phyloP scores from a whole-genome alignment of 345 rosid genomes.

The Sapria himalayana region DNA sequence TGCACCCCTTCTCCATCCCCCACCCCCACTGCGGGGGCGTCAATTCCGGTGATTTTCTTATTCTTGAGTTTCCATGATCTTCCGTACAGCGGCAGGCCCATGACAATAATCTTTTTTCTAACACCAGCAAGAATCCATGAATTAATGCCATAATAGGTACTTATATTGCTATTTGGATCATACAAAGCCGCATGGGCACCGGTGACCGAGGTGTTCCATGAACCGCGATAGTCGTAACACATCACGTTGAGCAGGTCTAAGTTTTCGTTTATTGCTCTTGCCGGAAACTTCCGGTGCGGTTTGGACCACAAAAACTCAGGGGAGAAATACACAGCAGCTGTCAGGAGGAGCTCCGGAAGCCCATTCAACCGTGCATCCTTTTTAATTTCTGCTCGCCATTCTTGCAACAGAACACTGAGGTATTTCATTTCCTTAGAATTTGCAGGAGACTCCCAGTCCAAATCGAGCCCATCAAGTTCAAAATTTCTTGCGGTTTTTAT shows the following conservation, averaged over 20 bases:
- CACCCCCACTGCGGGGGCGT: slow-evolving; percentile 11
- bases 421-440: slow-evolving; percentile 11
- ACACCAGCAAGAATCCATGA: slow-evolving; percentile 13
- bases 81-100: slow-evolving; percentile 18
- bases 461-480: slow-evolving; percentile 17
- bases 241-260: slow-evolving; percentile 13
- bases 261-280: slow-evolving; percentile 4
- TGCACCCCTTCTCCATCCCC: slow-evolving; percentile 11
- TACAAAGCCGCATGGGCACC: slow-evolving; percentile 15
- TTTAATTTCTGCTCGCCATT: slow-evolving; percentile 11
- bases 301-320: slow-evolving; percentile 7
- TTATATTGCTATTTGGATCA: slow-evolving; percentile 8
- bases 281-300: slow-evolving; percentile 6
- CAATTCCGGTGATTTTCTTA: slow-evolving; percentile 7
- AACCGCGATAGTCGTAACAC: slow-evolving; percentile 17
- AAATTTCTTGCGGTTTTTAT: slow-evolving; percentile 8
- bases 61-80: slow-evolving; percentile 14
- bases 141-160: slow-evolving; percentile 11
- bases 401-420: slow-evolving; percentile 8
- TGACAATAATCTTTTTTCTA: slow-evolving; percentile 6
- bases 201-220: slow-evolving; percentile 13
- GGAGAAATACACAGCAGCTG: slow-evolving; percentile 17
- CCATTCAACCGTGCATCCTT: slow-evolving; percentile 6
- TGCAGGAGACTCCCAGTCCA: slow-evolving; percentile 12
- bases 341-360: slow-evolving; percentile 11